A percentile compares a stretch with the other conserved stretches of the same genome.
Evolutionary conservation across 2,329 filamentous ascomycete genomes (phyloP).

Genomic region (Fusarium circinatum): DNA sequence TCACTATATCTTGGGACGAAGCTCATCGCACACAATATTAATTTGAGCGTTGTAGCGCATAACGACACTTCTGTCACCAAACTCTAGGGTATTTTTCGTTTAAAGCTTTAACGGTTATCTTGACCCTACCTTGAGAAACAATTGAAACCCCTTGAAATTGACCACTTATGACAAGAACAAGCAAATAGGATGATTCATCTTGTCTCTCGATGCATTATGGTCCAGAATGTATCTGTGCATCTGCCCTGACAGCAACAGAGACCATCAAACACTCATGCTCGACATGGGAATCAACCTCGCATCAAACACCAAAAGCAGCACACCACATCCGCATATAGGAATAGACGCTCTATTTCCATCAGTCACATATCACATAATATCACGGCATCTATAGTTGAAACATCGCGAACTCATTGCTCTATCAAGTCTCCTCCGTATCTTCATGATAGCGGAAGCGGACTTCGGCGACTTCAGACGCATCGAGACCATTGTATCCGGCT

Average conservation of each 20-base stretch:
- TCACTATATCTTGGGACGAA: neutral
- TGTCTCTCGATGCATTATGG: accelerated
- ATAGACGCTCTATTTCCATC: neutral
- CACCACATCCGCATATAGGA: too few species aligned
- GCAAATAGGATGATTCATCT: accelerated
- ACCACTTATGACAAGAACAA: accelerated
- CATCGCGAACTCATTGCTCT: neutral
- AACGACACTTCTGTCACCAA: accelerated
- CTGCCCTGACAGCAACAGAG: accelerated
- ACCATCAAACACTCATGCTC: accelerated
- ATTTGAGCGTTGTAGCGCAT: too few species aligned
- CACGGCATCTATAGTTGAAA: neutral
- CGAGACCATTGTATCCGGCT: neutral
- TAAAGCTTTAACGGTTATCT: neutral
- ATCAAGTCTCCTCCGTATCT: neutral
- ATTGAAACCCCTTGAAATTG: accelerated
- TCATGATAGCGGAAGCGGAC: neutral
- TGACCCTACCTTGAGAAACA: neutral
- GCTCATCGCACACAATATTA: neutral
- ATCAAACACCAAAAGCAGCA: too few species aligned
- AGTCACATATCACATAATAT: neutral
- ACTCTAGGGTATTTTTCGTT: neutral
- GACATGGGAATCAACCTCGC: accelerated
- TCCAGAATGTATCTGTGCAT: neutral
- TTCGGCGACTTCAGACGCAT: neutral